Base-by-base conservation (phyloP, 2,329 filamentous ascomycete genomes). In the Talaromyces pinophilus region DNA sequence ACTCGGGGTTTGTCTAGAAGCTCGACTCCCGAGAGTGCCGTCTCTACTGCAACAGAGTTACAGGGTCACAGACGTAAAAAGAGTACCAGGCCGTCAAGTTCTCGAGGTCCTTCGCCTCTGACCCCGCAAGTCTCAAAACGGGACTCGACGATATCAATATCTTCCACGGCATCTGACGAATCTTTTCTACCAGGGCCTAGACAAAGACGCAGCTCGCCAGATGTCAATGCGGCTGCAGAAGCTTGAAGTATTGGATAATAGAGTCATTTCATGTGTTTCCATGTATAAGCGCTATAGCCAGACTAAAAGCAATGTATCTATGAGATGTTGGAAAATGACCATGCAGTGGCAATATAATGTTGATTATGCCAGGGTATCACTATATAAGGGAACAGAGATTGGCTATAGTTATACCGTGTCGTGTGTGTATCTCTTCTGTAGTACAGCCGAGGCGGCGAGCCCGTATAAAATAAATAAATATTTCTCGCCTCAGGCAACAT, bases 1-100 rank as follows among this genome's bases (percentile, higher is more conserved):
- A 48, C 59, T 15, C 64, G 78, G 17, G 79, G 75, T 7, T 80
- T 79, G 22, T 82, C 80, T 35, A 79, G 79, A 50, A 80, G 79
- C 68, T 78, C 75, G 30, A 81, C 79, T 35, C 74, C 76, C 33
- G 74, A 80, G 70, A 68, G 67, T 74, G 73, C 78, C 42, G 79
- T 77, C 59, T 72, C 71, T 8, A 73, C 73, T n/a, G 70, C 73
- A 5, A 72, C 73, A 50, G 62, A 65, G 13, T 3, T 40, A 46
- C 65, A 67, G 6, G 71, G 74, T 38, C 73, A 75, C 62, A 73
- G 72, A 55, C 76, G 72, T 60, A 73, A 76, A 66, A 77, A 74
- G 54, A 72, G 73, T 6, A 72, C 73, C 3, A 76, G 74, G 48
- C 68, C 63, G 19, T 66, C 65, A 35, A 63, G 63, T 17, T 65